Evolutionary conservation across 1,139 yeast genomes (phyloP).

Genomic region (Diutina mesorugosa): DNA sequence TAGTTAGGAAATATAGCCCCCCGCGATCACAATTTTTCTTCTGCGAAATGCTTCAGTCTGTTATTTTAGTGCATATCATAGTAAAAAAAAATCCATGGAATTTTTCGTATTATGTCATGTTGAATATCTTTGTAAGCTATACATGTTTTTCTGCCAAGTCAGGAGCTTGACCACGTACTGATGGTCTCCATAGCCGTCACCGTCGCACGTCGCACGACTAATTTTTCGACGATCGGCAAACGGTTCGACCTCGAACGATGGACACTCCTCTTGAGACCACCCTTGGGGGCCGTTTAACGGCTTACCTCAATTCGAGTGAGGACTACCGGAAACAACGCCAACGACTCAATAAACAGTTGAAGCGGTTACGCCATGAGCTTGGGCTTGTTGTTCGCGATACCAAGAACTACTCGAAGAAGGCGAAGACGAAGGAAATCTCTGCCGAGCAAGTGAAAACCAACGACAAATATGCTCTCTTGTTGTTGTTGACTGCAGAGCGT

Average conservation of each 20-base stretch:
- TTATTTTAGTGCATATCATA: too few relatives aligned
- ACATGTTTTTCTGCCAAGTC: too few relatives aligned
- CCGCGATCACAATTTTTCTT: not conserved
- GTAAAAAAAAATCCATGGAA: too few relatives aligned
- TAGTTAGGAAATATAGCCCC: not conserved
- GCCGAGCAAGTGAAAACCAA: conserved; percentile 35
- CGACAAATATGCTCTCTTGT: conserved; percentile 31
- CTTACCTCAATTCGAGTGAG: conserved; percentile 36
- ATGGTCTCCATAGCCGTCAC: not conserved
- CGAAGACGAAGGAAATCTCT: conserved; percentile 27
- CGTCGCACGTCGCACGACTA: not conserved
- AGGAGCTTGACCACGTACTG: not conserved
- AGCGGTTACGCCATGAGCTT: conserved; percentile 44
- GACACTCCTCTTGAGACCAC: conserved; percentile 27
- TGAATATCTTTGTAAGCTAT: too few relatives aligned
- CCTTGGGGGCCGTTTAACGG: conserved; percentile 33
- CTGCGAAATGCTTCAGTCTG: not conserved
- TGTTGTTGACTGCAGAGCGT: conserved; percentile 51
- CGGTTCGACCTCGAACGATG: not conserved
- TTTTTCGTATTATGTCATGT: too few relatives aligned
- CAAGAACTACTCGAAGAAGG: conserved; percentile 34
- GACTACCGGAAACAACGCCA: conserved; percentile 39
- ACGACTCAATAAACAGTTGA: conserved; percentile 32
- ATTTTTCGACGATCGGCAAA: not conserved
- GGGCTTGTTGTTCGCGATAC: conserved; percentile 47